Base-by-base conservation (phyloP, 1,284 basidiomycete genomes). In the Golubevia pallescens region DNA sequence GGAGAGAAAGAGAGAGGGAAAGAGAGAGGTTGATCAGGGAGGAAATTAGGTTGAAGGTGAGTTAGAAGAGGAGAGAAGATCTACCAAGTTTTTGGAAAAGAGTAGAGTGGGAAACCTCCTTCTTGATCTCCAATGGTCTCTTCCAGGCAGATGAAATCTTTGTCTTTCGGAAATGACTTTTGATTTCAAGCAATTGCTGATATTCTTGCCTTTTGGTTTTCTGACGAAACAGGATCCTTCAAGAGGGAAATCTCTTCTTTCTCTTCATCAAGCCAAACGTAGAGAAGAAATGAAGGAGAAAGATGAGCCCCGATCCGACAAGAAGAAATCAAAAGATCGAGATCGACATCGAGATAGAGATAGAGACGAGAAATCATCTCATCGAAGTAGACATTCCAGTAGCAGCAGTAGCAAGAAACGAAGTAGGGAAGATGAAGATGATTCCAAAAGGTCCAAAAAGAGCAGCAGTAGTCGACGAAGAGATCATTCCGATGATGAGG, bases 11-110 rank as follows among this genome's bases (percentile, higher is more conserved):
- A 20, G 6, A 52, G 8, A 48, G 59, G 10, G 58, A 60, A 21
- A 60, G 71, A 19, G 74, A 75, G 38, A 65, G 57, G 16, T 58
- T 42, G 13, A 74, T 71, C 2, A 66, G 66, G 59, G 16, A 20
- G 34, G 48, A 55, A 7, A 21, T n/a, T 23, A 19, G 51, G 52
- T 7, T 20, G 61, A 53, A 52, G 23, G 20, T 23, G 54, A 20
- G 53, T 23, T 20, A n/a, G n/a, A n/a, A n/a, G 8, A 8, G 10
- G 21, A 42, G 59, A 61, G 34, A 5, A 54, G 10, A 10, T 10
- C 20, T 5, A 8, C 19, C 54, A 14, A 24, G 21, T 19, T 55
- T 42, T 28, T n/a, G 20, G 34, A 21, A 60, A 60, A 16, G 57
- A 61, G 10, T 32, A 10, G 8, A 13, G 24, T 28, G 42, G 60